These are phyloP conservation scores for Yamadazyma spencermartinsiae DNA, from an alignment of 1,139 yeast species.

Conservation along the genomic window DNA sequence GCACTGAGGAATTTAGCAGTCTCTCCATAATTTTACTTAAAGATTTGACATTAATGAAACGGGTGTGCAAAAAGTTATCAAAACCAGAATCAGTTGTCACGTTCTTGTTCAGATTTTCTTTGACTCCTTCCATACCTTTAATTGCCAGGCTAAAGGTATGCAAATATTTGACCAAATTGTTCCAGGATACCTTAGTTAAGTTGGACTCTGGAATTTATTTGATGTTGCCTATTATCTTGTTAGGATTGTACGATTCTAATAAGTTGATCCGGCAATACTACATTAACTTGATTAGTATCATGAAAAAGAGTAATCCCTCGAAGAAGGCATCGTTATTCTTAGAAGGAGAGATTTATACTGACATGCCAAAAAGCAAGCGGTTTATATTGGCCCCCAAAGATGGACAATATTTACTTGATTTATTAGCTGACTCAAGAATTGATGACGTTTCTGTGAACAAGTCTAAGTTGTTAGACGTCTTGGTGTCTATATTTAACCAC, in stretches of 20 bases:
- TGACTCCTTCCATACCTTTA: conserved; percentile 58
- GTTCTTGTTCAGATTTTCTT: conserved; percentile 57
- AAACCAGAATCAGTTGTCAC: conserved; percentile 45
- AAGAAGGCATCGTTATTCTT: conserved; percentile 28
- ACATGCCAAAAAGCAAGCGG: conserved; percentile 35
- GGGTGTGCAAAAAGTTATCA: conserved; percentile 5
- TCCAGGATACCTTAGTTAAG: conserved; percentile 27
- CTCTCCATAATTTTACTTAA: conserved; percentile 42
- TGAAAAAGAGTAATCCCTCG: conserved; percentile 20
- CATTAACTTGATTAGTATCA: conserved; percentile 23
- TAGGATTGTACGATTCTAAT: conserved; percentile 36
- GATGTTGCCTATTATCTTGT: conserved; percentile 35
- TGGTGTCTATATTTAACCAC: conserved; percentile 31
- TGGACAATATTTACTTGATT: conserved; percentile 46
- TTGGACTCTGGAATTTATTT: conserved; percentile 32
- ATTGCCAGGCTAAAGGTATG: conserved; percentile 53
- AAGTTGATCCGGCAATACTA: conserved; percentile 29
- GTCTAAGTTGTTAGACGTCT: conserved; percentile 25
- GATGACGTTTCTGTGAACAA: conserved; percentile 34
- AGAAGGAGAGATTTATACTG: conserved; percentile 46
- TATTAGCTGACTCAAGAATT: conserved; percentile 30
- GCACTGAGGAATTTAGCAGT: conserved; percentile 44
- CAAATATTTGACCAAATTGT: conserved; percentile 32
- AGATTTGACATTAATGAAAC: conserved; percentile 12
- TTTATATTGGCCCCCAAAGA: conserved; percentile 70